Percentiles rank a stretch among this genome's conserved stretches.
Conservation (phyloP, 495 filamentous ascomycete genomes). For the Podospora conica region DNA sequence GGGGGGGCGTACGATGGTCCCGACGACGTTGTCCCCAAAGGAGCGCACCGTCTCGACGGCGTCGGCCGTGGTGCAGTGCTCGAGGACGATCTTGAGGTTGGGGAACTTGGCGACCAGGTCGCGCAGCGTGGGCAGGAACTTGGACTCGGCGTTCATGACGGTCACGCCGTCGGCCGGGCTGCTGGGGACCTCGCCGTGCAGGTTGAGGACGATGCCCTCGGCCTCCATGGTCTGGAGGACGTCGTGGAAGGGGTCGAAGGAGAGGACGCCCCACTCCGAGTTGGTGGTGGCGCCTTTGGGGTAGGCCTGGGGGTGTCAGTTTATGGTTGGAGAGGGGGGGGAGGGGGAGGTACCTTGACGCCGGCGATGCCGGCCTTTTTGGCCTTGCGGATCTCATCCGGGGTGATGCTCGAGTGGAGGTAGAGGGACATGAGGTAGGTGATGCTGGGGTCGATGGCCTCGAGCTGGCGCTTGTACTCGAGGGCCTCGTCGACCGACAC, state of each 20-base stretch:
- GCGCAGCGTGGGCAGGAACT: conserved; percentile 70
- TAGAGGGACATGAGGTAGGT: conserved; percentile 88
- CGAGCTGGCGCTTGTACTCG: conserved; percentile 63
- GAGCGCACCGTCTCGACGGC: conserved; percentile 70
- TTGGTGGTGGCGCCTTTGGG: conserved; percentile 70
- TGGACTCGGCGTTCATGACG: conserved; percentile 71
- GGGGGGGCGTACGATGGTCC: conserved; percentile 50
- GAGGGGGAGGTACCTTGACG: conserved; percentile 56
- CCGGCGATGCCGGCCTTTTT: conserved; percentile 57
- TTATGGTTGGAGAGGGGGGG: background rate
- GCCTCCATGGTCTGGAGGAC: conserved; percentile 72
- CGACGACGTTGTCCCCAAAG: conserved; percentile 69
- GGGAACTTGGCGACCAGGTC: conserved; percentile 71
- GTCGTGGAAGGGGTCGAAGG: conserved; percentile 58
- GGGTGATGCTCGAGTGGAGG: conserved; percentile 63
- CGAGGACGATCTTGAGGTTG: conserved; percentile 67
- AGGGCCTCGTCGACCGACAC: conserved; percentile 68
- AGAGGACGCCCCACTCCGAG: conserved; percentile 71
- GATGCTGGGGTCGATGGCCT: conserved; percentile 63
- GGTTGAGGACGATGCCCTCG: conserved; percentile 50
- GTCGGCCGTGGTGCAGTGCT: conserved; percentile 81
- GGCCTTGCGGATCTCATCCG: conserved; percentile 69
- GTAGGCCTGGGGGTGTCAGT: conserved; percentile 11
- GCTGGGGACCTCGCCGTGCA: conserved; percentile 53
- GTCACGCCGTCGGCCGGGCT: conserved; percentile 62